Conservation (phyloP, 2,329 filamentous ascomycete species). For the Pezicula carpinea region DNA sequence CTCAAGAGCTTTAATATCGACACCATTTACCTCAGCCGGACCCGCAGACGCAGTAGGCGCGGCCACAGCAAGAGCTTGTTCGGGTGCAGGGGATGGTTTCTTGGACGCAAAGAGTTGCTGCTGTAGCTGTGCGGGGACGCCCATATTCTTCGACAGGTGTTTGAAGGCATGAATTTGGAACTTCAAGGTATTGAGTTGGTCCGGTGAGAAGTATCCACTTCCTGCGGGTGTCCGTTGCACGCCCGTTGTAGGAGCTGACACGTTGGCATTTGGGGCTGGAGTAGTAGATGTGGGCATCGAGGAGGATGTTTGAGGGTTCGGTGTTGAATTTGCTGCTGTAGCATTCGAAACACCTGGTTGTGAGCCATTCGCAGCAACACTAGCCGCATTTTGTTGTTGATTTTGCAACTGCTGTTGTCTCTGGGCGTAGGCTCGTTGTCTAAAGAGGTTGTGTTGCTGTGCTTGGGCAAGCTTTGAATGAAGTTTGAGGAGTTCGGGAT, state of each 20-base stretch:
- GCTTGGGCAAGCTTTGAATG: slow-evolving; percentile 71
- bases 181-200: slow-evolving; percentile 74
- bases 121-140: slow-evolving; percentile 73
- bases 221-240: slow-evolving; percentile 23
- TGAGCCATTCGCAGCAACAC: slow-evolving; percentile 49
- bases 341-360: slow-evolving; percentile 43
- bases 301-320: slow-evolving; percentile 12
- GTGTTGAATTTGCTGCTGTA: slow-evolving; percentile 26
- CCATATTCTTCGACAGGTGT: slow-evolving; percentile 78
- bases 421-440: slow-evolving; percentile 44
- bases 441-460: slow-evolving; percentile 49
- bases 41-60: slow-evolving; percentile 18
- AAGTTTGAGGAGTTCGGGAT: slow-evolving; percentile 84
- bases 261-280: slow-evolving; percentile 16
- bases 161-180: slow-evolving; percentile 92
- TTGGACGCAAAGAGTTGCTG: slow-evolving; percentile 77
- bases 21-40: slow-evolving; percentile 32
- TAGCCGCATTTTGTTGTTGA: slow-evolving; percentile 48
- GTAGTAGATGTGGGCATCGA: slow-evolving; percentile 23
- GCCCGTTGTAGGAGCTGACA: slow-evolving; percentile 20
- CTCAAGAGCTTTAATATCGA: slow-evolving; percentile 21
- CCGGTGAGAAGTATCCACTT: slow-evolving; percentile 64
- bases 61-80: slow-evolving; percentile 18
- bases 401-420: slow-evolving; percentile 47
- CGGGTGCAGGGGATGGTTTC: slow-evolving; percentile 33